Evolutionary conservation across 805 yeast genomes (phyloP), one percentile per base, ranked within the genome.

Genomic region (Candida railenensis): DNA sequence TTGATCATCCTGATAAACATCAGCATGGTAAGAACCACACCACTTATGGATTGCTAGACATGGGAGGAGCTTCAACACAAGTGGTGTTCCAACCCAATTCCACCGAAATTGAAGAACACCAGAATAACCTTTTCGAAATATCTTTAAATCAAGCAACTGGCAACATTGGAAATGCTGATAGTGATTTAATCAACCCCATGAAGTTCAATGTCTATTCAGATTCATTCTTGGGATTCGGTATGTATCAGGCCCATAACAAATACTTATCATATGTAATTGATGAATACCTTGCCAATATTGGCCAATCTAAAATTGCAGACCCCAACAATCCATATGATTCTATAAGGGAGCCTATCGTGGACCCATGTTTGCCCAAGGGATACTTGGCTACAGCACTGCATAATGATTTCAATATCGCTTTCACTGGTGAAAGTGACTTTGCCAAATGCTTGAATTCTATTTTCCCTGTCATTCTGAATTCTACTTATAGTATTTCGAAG

Each of bases 51-150:
- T 57, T 81, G 14, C 60, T 81, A 34, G 83, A 81, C 50, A 75
- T 81, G 81, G 86, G 86, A 9, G 87, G 85, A 0, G 83, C 84
- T 0, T 78, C 83, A 1, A 78, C 85, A 0, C 88, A 83, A 56
- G 78, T 83, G 18, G 82, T 82, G 2, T 83, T 82, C 53, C 80
- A 75, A 58, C 88, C 89, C 0, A 75, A 76, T 53, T 40, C 58
- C 18, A 67, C 77, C 1, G 81, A 76, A 46, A 61, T 61, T 2
- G 55, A 56, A 2, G 78, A 75, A 37, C 81, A 78, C 48, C 55
- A 63, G 20, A 76, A 77, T 43, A 71, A 74, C 37, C 56, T 82
- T 40, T 77, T 74, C 54, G 67, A 63, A 37, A 55, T 83, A 1
- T 65, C 67, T n/a, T 60, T 83, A 30, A 62, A 70, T 25, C 62